Conservation (phyloP, 2,329 filamentous ascomycete species). For the Pyrenophora tritici-repentis region DNA sequence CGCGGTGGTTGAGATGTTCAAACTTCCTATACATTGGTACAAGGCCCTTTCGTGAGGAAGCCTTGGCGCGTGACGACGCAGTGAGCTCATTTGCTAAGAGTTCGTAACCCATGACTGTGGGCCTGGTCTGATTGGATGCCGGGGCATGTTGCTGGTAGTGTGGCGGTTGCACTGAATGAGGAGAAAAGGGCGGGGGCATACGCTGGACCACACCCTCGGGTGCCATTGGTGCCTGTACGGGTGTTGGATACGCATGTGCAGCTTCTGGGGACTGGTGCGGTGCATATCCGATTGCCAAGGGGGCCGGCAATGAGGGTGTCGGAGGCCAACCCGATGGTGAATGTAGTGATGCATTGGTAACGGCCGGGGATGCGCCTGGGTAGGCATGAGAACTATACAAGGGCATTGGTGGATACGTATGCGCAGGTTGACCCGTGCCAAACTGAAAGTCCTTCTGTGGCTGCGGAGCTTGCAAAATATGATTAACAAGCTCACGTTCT, state of each 20-base stretch:
- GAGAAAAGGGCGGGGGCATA: conserved; percentile 24
- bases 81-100: conserved; percentile 45
- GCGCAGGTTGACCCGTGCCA: conserved; percentile 30
- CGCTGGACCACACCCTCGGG: conserved; percentile 17
- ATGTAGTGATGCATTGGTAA: conserved; percentile 23
- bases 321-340: conserved; percentile 31
- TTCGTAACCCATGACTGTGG: conserved; percentile 46
- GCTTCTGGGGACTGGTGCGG: conserved; percentile 29
- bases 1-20: conserved; percentile 77
- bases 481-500: conserved; percentile 41
- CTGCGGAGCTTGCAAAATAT: conserved; percentile 45
- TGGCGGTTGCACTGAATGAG: conserved; percentile 31
- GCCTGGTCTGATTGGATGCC: conserved; percentile 29
- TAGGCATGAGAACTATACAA: conserved; percentile 35
- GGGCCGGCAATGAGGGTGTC: conserved; percentile 27
- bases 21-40: conserved; percentile 81
- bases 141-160: conserved; percentile 32
- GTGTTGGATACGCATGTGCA: conserved; percentile 30
- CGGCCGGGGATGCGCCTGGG: conserved; percentile 32
- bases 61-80: conserved; percentile 27
- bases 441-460: conserved; percentile 41
- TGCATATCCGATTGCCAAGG: conserved; percentile 32
- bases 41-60: conserved; percentile 20
- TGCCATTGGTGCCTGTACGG: conserved; percentile 20
- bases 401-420: conserved; percentile 31